Evolutionary conservation across 371 early-diverging fungal species (phyloP), one percentile per base, ranked within the genome.

Genomic region (Mortierella sp.): DNA sequence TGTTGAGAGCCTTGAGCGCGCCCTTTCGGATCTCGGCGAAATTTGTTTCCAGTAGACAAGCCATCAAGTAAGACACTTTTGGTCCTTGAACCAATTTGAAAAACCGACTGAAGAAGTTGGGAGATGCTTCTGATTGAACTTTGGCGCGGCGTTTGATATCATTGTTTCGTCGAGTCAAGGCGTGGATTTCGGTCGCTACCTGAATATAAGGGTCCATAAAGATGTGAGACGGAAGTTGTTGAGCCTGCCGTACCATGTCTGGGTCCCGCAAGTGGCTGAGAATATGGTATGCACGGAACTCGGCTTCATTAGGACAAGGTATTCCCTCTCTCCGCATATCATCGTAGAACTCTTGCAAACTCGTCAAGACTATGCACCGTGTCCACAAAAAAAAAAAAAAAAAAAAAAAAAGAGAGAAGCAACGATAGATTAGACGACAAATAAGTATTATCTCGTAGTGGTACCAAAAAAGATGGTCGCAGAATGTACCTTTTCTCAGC

Each of bases 271-370:
- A 72, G 64, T 95, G 94, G 6, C 91, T 85, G 9, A 95, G 85
- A 11, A 97, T 85, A 67, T 94, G 89, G 84, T 96, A 96, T 0
- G 96, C 96, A 33, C 93, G 88, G 74, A 97, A 96, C 81, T 97
- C 97, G 4, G 96, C 88, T 84, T 97, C 97, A 61, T 96, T 96
- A 0, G 89, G 87, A 45, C 89, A 89, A 5, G 68, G 68, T 4
- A 88, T 76, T 9, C 88, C 89, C 19, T 87, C 86, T 21, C 84
- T 83, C 13, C 88, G 83, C 62, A 91, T 79, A 76, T 96, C 97
- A 53, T 91, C 89, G 77, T 97, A 97, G 65, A 93, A 94, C 84
- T 96, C 96, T 47, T 89, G 90, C 63, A 97, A 85, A 80, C 92
- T 93, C 58, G 94, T 87, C 28, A 97, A 84, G 0, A 93, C 96